Evolutionary conservation across 2,329 filamentous ascomycete species (phyloP), one percentile per base, ranked within the genome.

Genomic region (Elsinoe ampelina): DNA sequence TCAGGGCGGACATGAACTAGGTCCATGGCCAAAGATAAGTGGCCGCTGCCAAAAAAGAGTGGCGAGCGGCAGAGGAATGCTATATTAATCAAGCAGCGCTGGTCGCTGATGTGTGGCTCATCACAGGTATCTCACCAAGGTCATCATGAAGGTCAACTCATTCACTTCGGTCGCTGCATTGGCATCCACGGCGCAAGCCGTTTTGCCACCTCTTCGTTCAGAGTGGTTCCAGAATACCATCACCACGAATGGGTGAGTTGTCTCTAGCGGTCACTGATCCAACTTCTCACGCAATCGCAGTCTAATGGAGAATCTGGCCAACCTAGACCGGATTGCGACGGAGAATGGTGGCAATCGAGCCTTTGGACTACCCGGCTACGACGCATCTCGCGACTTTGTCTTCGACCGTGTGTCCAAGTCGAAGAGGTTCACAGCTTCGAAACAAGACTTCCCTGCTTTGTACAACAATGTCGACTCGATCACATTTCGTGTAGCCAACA

Each of bases 281-380:
- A 5, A 7, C 8, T 5, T 30, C 41, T 22, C 11, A 45, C 10
- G n/a, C 41, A 3, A 7, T 2, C 39, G 30, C 52, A 81, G 80
- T 19, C 70, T 84, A 17, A 73, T 77, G 66, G 71, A 73, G 56
- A 79, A 79, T 45, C 75, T 84, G n/a, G 71, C 73, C 63, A 73
- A 76, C 58, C 71, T 84, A 5, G 72, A 83, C 64, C 68, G 73
- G 42, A 83, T 83, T 55, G 80, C 74, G 11, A 68, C 68, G 30
- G 71, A 75, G 54, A 78, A 84, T 62, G 79, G 78, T 38, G 80
- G 80, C 13, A 83, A 82, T 66, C 74, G 81, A 52, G 81, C 81
- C 4, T 83, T 81, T 58, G 81, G 81, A 12, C 70, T 78, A 8
- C 78, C 80, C 1, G 81, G 81, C 12, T 84, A 77, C 71, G 74